Base-by-base conservation (phyloP, 2,329 filamentous ascomycete species). In the Fusarium humuli region DNA sequence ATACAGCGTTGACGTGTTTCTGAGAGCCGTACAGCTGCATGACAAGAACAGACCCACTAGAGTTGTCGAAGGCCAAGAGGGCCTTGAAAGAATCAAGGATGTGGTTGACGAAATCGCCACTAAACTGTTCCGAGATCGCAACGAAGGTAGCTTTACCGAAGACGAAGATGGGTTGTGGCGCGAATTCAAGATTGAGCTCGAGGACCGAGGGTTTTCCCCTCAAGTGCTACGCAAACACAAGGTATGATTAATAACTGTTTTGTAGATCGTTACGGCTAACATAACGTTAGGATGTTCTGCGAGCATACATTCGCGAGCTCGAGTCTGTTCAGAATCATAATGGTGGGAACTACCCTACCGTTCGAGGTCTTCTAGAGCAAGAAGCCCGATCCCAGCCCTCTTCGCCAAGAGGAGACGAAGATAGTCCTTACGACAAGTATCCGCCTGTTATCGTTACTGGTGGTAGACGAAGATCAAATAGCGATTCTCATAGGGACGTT, bases 221-320 rank as follows among this genome's bases (percentile, higher is more conserved):
- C 83, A 87, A 29, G 83, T 89, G 5, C 73, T 89, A 61, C 81
- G 82, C 40, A 83, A 86, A 64, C 85, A 91, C 79, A 87, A 89
- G 83, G 88, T 90, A 78, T 50, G 81, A 27, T 34, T 29, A 22
- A 61, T 41, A 13, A 46, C 29, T 22, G 23, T 52, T 40, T 52
- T 49, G 66, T 58, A 57, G 50, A 34, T 44, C 49, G 52, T 64
- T 68, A 46, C 46, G 23, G 52, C 71, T 77, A 61, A 76, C 60
- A 68, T 57, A 48, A 34, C 46, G 54, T 44, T 29, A 90, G 88
- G 86, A 89, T 69, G 81, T 89, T 12, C 78, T 90, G 25, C 83
- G 87, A 65, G 87, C 88, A 22, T 90, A 90, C 72, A 88, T 90
- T 44, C 85, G 86, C 37, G 85, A 88, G 72, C 83, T 90, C 65